These are phyloP conservation scores for Pythium angustatum DNA, from an alignment of 352 stramenopile species.

Conservation along the genomic window DNA sequence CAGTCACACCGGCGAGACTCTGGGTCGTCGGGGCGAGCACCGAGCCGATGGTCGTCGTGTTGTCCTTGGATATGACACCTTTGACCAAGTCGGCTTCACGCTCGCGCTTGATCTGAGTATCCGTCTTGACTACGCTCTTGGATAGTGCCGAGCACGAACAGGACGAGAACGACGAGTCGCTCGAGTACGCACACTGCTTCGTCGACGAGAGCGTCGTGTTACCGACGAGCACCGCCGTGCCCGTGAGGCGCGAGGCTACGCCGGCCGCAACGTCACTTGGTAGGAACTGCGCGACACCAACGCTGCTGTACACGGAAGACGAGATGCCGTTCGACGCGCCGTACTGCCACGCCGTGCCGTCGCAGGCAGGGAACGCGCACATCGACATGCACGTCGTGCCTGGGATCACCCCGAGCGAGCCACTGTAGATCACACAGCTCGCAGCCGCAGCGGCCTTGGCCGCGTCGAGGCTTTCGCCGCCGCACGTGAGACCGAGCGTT, in stretches of 20 bases:
- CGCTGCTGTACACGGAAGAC: constrained; percentile 60
- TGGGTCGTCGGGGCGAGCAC: constrained; percentile 67
- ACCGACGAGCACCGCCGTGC: constrained; percentile 44
- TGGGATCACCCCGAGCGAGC: constrained; percentile 41
- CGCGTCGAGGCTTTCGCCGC: constrained; percentile 47
- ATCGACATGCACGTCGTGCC: constrained; percentile 76
- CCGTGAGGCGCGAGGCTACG: constrained; percentile 36
- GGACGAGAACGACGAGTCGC: constrained; percentile 63
- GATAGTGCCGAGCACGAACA: constrained; percentile 68
- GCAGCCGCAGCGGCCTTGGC: constrained; percentile 46
- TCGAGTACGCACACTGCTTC: constrained; percentile 63
- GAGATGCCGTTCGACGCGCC: constrained; percentile 56
- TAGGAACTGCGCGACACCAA: constrained; percentile 61
- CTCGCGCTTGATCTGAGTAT: constrained; percentile 62
- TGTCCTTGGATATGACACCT: constrained; percentile 68
- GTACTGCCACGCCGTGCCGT: constrained; percentile 61
- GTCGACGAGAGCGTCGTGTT: constrained; percentile 63
- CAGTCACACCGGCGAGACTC: constrained; percentile 69
- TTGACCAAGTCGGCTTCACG: constrained; percentile 41
- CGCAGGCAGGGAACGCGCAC: constrained; percentile 74
- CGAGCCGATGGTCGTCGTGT: constrained; percentile 52
- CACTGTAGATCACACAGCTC: constrained; percentile 80
- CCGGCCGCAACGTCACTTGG: constrained; percentile 39
- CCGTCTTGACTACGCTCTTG: constrained; percentile 43
- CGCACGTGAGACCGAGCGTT: constrained; percentile 65